These are phyloP conservation scores for Hygrophila difformis DNA, from an alignment of 257 asterid species.

Conservation along the genomic window DNA sequence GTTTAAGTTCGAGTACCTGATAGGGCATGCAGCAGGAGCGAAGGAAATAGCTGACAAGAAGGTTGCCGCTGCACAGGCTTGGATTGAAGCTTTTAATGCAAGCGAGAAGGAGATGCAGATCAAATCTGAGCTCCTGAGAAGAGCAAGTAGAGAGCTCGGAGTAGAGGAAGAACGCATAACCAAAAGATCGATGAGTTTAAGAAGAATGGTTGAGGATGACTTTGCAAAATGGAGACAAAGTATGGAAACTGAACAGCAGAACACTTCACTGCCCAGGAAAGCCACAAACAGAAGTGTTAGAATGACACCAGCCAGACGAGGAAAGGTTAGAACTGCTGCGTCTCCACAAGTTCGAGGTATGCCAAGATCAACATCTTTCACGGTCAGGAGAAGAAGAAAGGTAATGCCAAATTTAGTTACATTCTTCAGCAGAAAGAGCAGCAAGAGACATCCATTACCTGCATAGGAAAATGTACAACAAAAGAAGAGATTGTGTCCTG, in stretches of 20 bases:
- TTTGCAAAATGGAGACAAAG: constrained; percentile 37
- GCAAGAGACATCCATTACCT: constrained; percentile 16
- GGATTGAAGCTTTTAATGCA: constrained; percentile 80
- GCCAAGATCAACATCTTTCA: constrained; percentile 37
- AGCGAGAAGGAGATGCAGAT: constrained; percentile 61
- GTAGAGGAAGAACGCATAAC: constrained; percentile 37
- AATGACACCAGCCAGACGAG: constrained; percentile 37
- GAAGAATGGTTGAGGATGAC: constrained; percentile 29
- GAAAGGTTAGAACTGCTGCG: constrained; percentile 32
- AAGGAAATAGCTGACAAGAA: constrained; percentile 73
- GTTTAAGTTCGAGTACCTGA: constrained; percentile 75
- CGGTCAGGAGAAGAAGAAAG: constrained; percentile 51
- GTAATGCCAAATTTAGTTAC: constrained; percentile 48
- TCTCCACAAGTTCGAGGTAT: constrained; percentile 38
- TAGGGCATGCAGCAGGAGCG: constrained; percentile 58
- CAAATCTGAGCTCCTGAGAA: constrained; percentile 39
- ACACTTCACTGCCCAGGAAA: constrained; percentile 19
- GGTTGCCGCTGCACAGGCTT: constrained; percentile 81
- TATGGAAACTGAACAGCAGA: constrained; percentile 27
- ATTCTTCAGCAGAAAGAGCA: constrained; percentile 38
- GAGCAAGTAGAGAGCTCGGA: constrained; percentile 43
- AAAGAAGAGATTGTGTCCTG: background rate
- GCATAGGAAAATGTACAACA: constrained; percentile 6
- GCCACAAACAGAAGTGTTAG: constrained; percentile 30
- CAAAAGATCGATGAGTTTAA: constrained; percentile 25